Evolutionary conservation across 306 rosid genomes (phyloP), one percentile per base, ranked within the genome.

Genomic region (Sindora glabra): DNA sequence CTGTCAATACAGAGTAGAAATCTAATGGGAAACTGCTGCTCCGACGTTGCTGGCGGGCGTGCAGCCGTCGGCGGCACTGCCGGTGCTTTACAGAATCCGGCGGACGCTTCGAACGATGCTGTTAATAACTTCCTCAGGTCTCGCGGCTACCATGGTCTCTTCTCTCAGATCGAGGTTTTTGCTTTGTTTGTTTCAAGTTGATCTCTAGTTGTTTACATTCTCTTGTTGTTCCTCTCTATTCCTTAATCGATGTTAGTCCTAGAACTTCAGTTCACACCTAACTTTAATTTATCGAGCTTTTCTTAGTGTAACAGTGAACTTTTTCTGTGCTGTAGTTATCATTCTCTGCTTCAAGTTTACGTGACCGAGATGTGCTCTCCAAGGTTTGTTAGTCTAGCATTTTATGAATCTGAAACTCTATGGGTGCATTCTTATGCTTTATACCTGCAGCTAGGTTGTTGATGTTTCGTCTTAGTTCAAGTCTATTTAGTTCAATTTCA

Each of bases 131-230:
- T 84, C 79, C 85, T 89, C 74, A 75, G 69, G 77, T 79, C 84
- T 64, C 95, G 83, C 16, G 99, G 95, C 76, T 80, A 80, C 81
- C 65, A 77, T 14, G 94, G 94, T 30, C 80, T 80, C 80, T 86
- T 76, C 78, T 84, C 95, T 68, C 95, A 94, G 97, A 94, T 94
- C 90, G 95, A 94, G 99, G 99, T 92, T 71, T 67, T 59, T 61
- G 8, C 53, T 42, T 64, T 13, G 22, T 52, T 8, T 27, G 21
- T 41, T 10, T 5, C 17, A 12, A 6, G 15, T 34, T 39, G 37
- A 33, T 23, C 25, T 26, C 8, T 48, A 6, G 24, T 9, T 19
- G 16, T 48, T 14, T 29, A 4, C 62, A 21, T 57, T 47, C 46
- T 45, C 30, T 58, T 54, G 11, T 27, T 3, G 9, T 51, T 41